Percentiles rank a stretch among this genome's conserved stretches.
Conservation (phyloP, 345 rosid genomes). For the Eucalyptus brandiana region DNA sequence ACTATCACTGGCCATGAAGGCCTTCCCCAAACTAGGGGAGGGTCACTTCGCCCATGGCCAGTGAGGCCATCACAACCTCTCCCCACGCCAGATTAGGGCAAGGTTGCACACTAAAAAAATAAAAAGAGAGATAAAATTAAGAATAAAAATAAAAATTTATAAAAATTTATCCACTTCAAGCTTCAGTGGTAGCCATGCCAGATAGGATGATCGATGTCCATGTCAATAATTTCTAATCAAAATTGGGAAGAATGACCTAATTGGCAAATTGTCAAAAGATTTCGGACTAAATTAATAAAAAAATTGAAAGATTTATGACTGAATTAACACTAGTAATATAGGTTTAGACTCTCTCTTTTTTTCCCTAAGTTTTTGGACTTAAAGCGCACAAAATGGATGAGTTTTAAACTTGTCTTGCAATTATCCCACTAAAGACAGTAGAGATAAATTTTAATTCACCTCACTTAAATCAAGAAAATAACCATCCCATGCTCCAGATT, state of each 20-base stretch:
- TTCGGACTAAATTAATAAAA: fast-evolving
- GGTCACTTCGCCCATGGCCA: neutral
- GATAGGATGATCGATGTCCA: fast-evolving
- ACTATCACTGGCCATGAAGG: neutral
- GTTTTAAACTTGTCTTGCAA: neutral
- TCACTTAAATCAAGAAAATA: neutral
- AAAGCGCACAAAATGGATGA: neutral
- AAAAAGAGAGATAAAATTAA: too few relatives aligned
- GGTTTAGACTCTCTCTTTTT: too few relatives aligned
- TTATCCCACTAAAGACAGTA: neutral
- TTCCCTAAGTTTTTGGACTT: neutral
- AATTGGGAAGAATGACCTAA: too few relatives aligned
- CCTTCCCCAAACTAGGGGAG: neutral
- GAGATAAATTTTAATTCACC: neutral
- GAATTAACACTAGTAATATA: neutral
- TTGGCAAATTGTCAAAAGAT: fast-evolving
- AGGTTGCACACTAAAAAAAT: neutral
- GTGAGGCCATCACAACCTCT: neutral
- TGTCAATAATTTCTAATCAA: too few relatives aligned
- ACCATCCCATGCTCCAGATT: neutral
- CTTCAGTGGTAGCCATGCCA: fast-evolving
- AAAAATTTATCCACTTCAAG: too few relatives aligned
- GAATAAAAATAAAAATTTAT: too few relatives aligned
- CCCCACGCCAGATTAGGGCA: fast-evolving
- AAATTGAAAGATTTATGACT: fast-evolving